Base-by-base conservation (phyloP, 805 yeast species). In the Kurtzmaniella fragi region DNA sequence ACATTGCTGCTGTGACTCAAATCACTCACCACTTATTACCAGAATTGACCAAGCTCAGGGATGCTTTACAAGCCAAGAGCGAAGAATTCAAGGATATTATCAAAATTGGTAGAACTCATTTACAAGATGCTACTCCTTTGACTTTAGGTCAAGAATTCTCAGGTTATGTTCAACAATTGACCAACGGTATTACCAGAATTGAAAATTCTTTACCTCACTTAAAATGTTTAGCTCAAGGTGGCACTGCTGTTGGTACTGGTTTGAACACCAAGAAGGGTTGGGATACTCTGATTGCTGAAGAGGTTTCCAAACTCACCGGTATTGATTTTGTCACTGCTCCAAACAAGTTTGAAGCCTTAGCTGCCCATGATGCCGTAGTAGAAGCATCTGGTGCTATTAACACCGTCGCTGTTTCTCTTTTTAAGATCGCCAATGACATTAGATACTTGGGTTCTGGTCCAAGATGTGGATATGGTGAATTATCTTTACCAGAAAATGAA, bases 191-290 rank as follows among this genome's bases (percentile, higher is more conserved):
- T 39, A 59, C 53, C 34, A 47, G 69, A 39, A 50, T 62, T 27
- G 60, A 62, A 43, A 54, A 49, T 31, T 48, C 49, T n/a, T 50
- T 62, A 34, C 67, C 69, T 12, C 50, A 59, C 50, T 54, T 62
- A 47, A 50, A 60, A 8, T 45, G 45, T 30, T 59, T 62, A 52
- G 69, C 69, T 15, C 69, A 62, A 44, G 69, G 69, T 42, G 69
- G 69, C 32, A 62, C 69, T 37, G 69, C 69, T 33, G 69, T 62
- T n/a, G 69, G 69, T 9, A 62, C 69, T 36, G 69, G 69, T 6
- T 54, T 62, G 45, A 62, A 62, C 54, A 61, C 69, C 46, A 56
- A 40, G 40, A 59, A 53, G 46, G 64, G 64, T n/a, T 62, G 59
- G 49, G 69, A 62, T 46, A 59, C 53, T 34, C 48, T 54, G 38